These are phyloP conservation scores for Raffaelea deltoideospora DNA, from an alignment of 2,329 filamentous ascomycete genomes.

Conservation along the genomic window DNA sequence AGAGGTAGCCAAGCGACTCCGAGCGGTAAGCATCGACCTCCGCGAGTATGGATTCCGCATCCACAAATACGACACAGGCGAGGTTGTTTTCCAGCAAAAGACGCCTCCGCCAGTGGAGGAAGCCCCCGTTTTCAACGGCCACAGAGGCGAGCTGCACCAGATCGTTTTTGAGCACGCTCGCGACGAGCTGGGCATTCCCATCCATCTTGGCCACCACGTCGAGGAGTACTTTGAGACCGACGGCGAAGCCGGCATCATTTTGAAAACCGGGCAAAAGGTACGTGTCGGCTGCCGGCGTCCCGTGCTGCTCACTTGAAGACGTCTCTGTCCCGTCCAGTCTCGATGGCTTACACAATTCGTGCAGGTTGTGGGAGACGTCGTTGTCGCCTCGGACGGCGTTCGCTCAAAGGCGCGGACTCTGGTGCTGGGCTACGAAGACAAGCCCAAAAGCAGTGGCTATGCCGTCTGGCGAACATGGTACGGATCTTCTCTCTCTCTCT, in stretches of 20 bases:
- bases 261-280: slow-evolving; percentile 5
- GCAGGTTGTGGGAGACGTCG: slow-evolving; percentile 27
- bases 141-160: slow-evolving; percentile 43
- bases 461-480: slow-evolving; percentile 40
- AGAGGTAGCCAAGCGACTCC: slow-evolving; percentile 28
- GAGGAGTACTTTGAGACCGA: slow-evolving; percentile 39
- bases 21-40: slow-evolving; percentile 35
- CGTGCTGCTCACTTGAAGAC: no score
- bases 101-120: slow-evolving; percentile 26
- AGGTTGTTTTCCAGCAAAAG: slow-evolving; percentile 41
- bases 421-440: slow-evolving; percentile 34
- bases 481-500: no score
- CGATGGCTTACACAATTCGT: not conserved
- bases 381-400: slow-evolving; percentile 40
- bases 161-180: slow-evolving; percentile 42
- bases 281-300: no score
- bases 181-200: slow-evolving; percentile 37
- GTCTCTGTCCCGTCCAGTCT: no score
- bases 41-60: slow-evolving; percentile 41
- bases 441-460: slow-evolving; percentile 34
- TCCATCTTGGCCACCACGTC: slow-evolving; percentile 35
- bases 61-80: slow-evolving; percentile 44
- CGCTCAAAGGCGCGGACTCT: slow-evolving; percentile 34
- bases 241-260: slow-evolving; percentile 29
- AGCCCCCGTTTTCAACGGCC: slow-evolving; percentile 42